Evolutionary conservation across 2,329 filamentous ascomycete species (phyloP).

Genomic region (Curvularia sp.): DNA sequence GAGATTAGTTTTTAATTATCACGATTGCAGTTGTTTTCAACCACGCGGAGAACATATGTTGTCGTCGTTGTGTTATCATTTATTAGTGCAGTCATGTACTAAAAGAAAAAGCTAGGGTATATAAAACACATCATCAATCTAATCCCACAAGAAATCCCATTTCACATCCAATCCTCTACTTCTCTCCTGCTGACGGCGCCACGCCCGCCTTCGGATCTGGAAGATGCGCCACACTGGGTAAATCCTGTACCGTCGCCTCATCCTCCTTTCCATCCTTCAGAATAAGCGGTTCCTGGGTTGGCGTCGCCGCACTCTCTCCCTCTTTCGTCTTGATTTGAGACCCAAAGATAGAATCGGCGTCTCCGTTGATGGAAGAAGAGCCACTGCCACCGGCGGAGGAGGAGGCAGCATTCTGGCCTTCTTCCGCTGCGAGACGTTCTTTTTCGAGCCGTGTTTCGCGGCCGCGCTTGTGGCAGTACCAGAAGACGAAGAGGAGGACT

Average conservation of each 20-base stretch:
- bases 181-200: conserved; percentile 23
- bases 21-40: neutral
- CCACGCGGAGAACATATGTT: neutral
- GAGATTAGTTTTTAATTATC: neutral
- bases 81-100: conserved; percentile 10
- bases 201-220: conserved; percentile 40
- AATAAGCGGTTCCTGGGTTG: conserved; percentile 30
- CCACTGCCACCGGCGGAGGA: conserved; percentile 30
- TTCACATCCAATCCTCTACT: conserved; percentile 12
- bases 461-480: conserved; percentile 98
- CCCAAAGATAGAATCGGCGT: conserved; percentile 41
- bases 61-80: neutral
- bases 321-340: conserved; percentile 28
- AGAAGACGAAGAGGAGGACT: conserved; percentile 90
- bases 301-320: conserved; percentile 25
- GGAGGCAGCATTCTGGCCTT: conserved; percentile 33
- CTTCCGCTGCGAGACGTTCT: conserved; percentile 54
- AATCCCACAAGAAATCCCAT: conserved; percentile 12
- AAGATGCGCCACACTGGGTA: conserved; percentile 48
- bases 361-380: conserved; percentile 40
- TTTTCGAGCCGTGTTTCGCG: conserved; percentile 80
- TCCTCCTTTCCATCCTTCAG: conserved; percentile 38
- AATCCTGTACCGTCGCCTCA: conserved; percentile 36
- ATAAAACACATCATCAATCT: conserved; percentile 25
- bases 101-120: conserved; percentile 19